Evolutionary conservation across 2,329 filamentous ascomycete genomes (phyloP).

Genomic region (Xylaria sp.): DNA sequence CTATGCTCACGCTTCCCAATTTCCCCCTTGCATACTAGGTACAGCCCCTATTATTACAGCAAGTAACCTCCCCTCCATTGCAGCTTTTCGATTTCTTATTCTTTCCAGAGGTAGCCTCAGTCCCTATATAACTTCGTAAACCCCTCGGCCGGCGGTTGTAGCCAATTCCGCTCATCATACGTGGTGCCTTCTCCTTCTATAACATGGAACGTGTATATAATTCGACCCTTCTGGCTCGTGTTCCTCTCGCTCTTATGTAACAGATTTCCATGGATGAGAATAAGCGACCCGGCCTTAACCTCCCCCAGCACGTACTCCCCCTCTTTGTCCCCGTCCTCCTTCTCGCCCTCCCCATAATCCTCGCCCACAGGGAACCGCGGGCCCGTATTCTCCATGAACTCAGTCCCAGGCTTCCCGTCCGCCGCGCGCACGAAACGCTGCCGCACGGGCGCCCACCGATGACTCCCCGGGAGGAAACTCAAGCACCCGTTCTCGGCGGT

Average conservation of each 20-base stretch:
- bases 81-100: not conserved
- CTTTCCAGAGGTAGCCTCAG: conserved; percentile 15
- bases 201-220: conserved; percentile 97
- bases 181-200: conserved; percentile 80
- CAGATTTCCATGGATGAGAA: conserved; percentile 95
- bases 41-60: conserved; percentile 28
- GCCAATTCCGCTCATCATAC: conserved; percentile 92
- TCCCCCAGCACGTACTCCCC: conserved; percentile 81
- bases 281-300: conserved; percentile 89
- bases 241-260: conserved; percentile 98
- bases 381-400: conserved; percentile 77
- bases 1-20: conserved; percentile 10
- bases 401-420: conserved; percentile 64
- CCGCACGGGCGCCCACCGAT: conserved; percentile 74
- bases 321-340: conserved; percentile 51
- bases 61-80: not conserved
- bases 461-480: conserved; percentile 85
- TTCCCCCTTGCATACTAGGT: conserved; percentile 1
- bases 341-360: conserved; percentile 57
- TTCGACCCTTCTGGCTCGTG: conserved; percentile 82
- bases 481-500: conserved; percentile 88
- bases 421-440: conserved; percentile 78
- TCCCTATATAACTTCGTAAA: conserved; percentile 75
- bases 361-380: conserved; percentile 68
- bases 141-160: conserved; percentile 83